Evolutionary conservation across 1,139 yeast genomes (phyloP).

Genomic region (Taphrina wiesneri): DNA sequence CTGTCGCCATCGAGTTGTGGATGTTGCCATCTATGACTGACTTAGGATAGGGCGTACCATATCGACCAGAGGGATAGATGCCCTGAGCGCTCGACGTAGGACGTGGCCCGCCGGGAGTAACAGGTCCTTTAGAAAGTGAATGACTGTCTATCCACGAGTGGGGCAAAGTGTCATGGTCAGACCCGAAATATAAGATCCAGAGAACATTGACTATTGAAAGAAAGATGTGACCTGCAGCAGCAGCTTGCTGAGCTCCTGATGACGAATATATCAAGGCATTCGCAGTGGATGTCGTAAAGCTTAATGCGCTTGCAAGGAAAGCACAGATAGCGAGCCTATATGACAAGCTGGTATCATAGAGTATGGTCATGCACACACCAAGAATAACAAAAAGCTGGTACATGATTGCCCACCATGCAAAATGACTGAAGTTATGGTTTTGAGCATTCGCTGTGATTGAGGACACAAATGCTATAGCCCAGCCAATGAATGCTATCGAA

Average conservation of each 20-base stretch:
- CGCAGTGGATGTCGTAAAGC: constrained; percentile 56
- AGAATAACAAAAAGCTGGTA: constrained; percentile 66
- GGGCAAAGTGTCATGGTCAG: constrained; percentile 57
- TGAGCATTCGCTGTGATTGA: constrained; percentile 59
- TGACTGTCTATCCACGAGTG: constrained; percentile 78
- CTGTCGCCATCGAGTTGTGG: background rate
- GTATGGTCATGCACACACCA: constrained; percentile 47
- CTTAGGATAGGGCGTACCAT: constrained; percentile 31
- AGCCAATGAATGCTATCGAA: constrained; percentile 47
- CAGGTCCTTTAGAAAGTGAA: constrained; percentile 8
- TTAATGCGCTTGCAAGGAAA: constrained; percentile 25
- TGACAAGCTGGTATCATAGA: background rate
- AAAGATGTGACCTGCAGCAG: constrained; percentile 88
- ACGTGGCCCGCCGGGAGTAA: constrained; percentile 9
- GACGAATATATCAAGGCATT: constrained; percentile 73
- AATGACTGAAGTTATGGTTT: constrained; percentile 61
- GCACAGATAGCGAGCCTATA: constrained; percentile 20
- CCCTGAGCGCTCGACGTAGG: constrained; percentile 27
- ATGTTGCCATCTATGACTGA: constrained; percentile 10
- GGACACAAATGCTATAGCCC: constrained; percentile 87
- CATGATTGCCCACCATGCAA: constrained; percentile 98
- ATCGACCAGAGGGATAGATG: constrained; percentile 23
- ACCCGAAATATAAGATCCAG: constrained; percentile 82
- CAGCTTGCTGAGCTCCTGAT: constrained; percentile 70
- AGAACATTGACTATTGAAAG: constrained; percentile 71